phyloP scores from a whole-genome alignment of 192 early-diverging fungal genomes.

The Coemansia sp. region DNA sequence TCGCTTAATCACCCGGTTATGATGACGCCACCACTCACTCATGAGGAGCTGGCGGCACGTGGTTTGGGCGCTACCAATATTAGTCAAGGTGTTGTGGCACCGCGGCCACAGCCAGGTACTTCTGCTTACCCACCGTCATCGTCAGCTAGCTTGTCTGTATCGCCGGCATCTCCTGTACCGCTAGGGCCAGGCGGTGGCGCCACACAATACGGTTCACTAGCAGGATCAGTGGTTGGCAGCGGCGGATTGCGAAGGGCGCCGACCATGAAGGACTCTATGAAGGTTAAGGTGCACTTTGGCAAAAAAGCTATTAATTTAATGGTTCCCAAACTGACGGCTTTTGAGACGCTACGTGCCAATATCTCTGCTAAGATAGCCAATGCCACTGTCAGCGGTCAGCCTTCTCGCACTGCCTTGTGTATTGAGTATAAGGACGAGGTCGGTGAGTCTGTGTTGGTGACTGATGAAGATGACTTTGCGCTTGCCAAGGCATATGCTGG shows the following conservation, averaged over 20 bases:
- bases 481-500: conserved; percentile 63
- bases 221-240: conserved; percentile 12
- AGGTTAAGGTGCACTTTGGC: conserved; percentile 55
- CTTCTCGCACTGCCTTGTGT: conserved; percentile 36
- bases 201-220: conserved; percentile 30
- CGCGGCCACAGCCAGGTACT: conserved; percentile 1
- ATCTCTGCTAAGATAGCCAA: conserved; percentile 35
- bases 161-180: conserved; percentile 26
- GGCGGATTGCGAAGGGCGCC: conserved; percentile 39
- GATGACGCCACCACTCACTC: conserved; percentile 46
- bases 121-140: conserved; percentile 14
- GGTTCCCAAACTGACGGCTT: conserved; percentile 38
- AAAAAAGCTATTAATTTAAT: conserved; percentile 48
- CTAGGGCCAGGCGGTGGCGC: neutral
- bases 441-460: conserved; percentile 79
- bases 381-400: conserved; percentile 14
- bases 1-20: conserved; percentile 24
- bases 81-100: conserved; percentile 1
- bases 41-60: conserved; percentile 38
- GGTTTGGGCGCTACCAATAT: conserved; percentile 40
- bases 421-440: conserved; percentile 88
- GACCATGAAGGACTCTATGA: conserved; percentile 51
- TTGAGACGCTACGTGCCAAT: conserved; percentile 35
- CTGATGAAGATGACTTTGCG: conserved; percentile 87
- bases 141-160: conserved; percentile 28